phyloP scores from a whole-genome alignment of 805 yeast genomes.

The Kodamaea laetipori region DNA sequence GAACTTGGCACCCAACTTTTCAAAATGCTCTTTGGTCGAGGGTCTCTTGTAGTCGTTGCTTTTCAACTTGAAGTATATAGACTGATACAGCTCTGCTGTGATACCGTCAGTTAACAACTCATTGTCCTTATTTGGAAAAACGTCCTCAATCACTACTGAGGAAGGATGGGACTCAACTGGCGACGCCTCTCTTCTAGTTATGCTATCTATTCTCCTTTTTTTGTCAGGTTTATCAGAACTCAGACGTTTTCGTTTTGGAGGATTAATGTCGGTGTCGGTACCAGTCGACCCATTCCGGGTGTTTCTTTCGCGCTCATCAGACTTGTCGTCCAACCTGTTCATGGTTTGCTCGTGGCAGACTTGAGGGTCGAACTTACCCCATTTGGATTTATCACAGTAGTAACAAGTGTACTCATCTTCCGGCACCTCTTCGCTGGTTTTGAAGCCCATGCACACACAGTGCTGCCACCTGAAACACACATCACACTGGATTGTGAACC shows the following conservation, averaged over 20 bases:
- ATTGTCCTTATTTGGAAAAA: constrained; percentile 46
- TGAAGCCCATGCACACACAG: constrained; percentile 83
- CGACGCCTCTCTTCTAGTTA: constrained; percentile 6
- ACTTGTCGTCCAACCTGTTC: constrained; percentile 33
- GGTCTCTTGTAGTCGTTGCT: constrained; percentile 48
- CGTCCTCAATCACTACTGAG: constrained; percentile 8
- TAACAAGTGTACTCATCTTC: constrained; percentile 78
- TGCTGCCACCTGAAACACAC: constrained; percentile 94
- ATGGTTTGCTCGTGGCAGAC: constrained; percentile 34
- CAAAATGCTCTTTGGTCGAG: constrained; percentile 26
- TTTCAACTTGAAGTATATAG: constrained; percentile 51
- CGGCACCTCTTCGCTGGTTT: constrained; percentile 72
- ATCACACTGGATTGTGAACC: constrained; percentile 94
- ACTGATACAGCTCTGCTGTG: constrained; percentile 51
- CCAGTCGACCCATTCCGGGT: constrained; percentile 4
- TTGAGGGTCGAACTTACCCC: constrained; percentile 47
- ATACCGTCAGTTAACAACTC: constrained; percentile 43
- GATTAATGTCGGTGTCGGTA: constrained; percentile 1
- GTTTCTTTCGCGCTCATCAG: constrained; percentile 8
- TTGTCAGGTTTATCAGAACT: constrained; percentile 21
- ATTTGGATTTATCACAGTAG: constrained; percentile 57
- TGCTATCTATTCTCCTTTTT: constrained; percentile 16
- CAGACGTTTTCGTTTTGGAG: constrained; percentile 24
- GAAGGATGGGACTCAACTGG: constrained; percentile 1
- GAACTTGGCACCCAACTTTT: constrained; percentile 23